Conservation (phyloP, 2,329 filamentous ascomycete species). For the Aspergillus sojae region DNA sequence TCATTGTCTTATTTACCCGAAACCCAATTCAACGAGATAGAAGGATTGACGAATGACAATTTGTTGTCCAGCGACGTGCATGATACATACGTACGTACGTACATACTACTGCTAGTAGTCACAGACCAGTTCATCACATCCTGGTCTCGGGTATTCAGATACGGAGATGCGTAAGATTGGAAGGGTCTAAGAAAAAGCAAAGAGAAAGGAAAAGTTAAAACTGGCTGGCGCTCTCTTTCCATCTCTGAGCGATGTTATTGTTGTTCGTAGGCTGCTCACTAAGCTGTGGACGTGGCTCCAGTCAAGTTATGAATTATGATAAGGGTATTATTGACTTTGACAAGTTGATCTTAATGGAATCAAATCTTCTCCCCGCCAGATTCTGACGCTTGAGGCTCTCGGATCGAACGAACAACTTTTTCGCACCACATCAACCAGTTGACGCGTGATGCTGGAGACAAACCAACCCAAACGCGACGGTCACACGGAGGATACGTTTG, state of each 20-base stretch:
- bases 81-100: neutral
- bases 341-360: neutral
- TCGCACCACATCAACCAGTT: neutral
- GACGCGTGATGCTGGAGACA: neutral
- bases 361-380: neutral
- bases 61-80: neutral
- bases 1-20: neutral
- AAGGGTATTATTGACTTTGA: neutral
- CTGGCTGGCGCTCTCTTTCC: neutral
- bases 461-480: neutral
- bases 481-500: neutral
- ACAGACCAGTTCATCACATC: neutral
- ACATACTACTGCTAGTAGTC: neutral
- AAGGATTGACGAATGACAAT: neutral
- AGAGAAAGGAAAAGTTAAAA: neutral
- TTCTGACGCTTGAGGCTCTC: neutral
- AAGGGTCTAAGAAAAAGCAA: neutral
- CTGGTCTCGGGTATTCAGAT: neutral
- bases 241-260: neutral
- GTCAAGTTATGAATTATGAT: neutral
- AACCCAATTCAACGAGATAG: neutral
- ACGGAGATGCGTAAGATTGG: neutral
- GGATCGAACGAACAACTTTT: neutral
- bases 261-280: neutral
- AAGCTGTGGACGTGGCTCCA: conserved; percentile 1